These are phyloP conservation scores for Danielia reshetovae DNA, from an alignment of 805 yeast genomes.

Conservation along the genomic window DNA sequence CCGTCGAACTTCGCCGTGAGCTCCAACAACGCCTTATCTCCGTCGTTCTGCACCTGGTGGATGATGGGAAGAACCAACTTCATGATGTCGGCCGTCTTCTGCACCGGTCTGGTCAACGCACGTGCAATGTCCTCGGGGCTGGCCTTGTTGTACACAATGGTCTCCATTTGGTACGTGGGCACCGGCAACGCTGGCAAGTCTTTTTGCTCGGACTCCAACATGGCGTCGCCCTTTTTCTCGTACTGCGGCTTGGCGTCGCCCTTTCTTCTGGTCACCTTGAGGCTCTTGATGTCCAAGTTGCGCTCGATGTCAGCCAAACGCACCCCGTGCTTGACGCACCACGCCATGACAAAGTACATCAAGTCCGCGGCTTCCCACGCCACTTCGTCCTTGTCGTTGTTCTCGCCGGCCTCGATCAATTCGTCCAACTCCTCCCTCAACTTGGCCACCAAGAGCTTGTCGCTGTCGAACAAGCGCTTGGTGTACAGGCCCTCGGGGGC, in stretches of 20 bases:
- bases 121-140: constrained; percentile 43
- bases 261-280: constrained; percentile 86
- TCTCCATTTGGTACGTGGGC: constrained; percentile 53
- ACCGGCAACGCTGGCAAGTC: constrained; percentile 23
- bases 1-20: constrained; percentile 89
- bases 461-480: constrained; percentile 78
- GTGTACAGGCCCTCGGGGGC: constrained; percentile 97
- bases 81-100: constrained; percentile 89
- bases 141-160: constrained; percentile 37
- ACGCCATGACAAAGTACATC: constrained; percentile 50
- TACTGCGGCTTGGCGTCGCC: constrained; percentile 94
- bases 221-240: constrained; percentile 16
- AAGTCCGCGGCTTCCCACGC: constrained; percentile 99
- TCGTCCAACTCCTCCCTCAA: constrained; percentile 96
- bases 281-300: constrained; percentile 76
- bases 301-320: constrained; percentile 74
- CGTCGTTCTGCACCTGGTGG: constrained; percentile 66
- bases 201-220: constrained; percentile 10
- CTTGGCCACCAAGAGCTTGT: constrained; percentile 72
- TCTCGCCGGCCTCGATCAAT: constrained; percentile 72
- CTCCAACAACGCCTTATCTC: constrained; percentile 87
- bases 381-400: constrained; percentile 44
- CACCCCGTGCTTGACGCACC: constrained; percentile 69
- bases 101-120: constrained; percentile 91
- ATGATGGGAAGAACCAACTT: constrained; percentile 88